A percentile compares a stretch with the other conserved stretches of the same genome.
Conservation (phyloP, 805 yeast genomes). For the Lipomyces chichibuensis region DNA sequence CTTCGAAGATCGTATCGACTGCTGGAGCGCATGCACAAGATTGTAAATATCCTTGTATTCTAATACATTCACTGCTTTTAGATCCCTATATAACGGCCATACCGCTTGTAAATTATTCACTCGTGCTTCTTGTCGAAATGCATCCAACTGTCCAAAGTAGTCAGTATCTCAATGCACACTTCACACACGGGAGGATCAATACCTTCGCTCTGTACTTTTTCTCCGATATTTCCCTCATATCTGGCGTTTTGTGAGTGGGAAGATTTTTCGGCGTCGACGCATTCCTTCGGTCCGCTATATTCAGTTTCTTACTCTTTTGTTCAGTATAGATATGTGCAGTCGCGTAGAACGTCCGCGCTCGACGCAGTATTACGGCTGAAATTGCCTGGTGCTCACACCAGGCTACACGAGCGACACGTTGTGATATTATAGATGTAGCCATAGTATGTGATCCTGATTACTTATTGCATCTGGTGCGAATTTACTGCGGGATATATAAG, state of each 20-base stretch:
- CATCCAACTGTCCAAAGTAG: not conserved
- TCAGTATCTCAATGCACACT: not conserved
- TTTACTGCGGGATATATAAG: not conserved
- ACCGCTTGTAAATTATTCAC: not conserved
- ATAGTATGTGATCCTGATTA: not conserved
- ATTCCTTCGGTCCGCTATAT: not conserved
- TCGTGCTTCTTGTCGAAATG: conserved; percentile 2
- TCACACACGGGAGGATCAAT: not conserved
- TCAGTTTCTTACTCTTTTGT: not conserved
- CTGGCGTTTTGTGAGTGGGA: not conserved
- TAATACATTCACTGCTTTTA: not conserved
- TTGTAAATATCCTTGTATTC: not conserved
- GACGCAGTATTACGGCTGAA: not conserved
- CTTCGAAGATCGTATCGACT: not conserved
- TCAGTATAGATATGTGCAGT: not conserved
- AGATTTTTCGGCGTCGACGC: not conserved
- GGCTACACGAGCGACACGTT: not conserved
- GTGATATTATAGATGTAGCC: not conserved
- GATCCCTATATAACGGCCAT: conserved; percentile 6
- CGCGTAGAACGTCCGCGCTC: not conserved
- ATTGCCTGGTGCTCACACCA: not conserved
- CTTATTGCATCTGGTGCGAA: not conserved
- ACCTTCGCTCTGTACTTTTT: not conserved
- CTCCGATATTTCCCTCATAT: not conserved
- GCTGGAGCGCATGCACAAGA: not conserved